Evolutionary conservation across 768 basidiomycete genomes (phyloP).

Genomic region (Cystobasidium onofrii): DNA sequence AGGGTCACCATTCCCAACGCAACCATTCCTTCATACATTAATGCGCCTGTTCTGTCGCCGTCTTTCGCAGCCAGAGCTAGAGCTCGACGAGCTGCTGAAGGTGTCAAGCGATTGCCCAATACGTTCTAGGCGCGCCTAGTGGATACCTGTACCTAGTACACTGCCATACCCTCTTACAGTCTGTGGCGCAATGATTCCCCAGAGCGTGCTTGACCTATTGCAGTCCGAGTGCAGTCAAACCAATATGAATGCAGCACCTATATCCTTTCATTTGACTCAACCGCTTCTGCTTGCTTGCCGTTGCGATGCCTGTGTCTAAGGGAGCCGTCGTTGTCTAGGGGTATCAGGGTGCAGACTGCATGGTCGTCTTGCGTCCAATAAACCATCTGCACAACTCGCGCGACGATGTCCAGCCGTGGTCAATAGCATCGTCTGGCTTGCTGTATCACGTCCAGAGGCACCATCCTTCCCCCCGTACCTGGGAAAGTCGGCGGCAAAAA

Average conservation of each 20-base stretch:
- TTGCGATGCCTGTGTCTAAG: no score
- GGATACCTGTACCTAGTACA: background rate
- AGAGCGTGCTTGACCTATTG: no score
- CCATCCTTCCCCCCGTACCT: background rate
- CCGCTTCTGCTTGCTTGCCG: no score
- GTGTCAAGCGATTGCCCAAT: background rate
- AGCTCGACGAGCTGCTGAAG: background rate
- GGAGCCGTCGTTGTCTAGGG: no score
- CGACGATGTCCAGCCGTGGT: background rate
- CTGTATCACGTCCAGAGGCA: background rate
- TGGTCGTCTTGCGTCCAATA: background rate
- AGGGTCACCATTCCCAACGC: conserved; percentile 53
- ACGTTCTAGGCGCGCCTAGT: background rate
- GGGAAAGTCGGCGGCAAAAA: background rate
- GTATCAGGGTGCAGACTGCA: no score
- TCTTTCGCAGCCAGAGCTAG: conserved; percentile 4
- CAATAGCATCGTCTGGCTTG: background rate
- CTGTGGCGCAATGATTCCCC: no score
- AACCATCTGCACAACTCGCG: no score
- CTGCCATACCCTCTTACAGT: no score
- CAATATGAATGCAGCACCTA: no score
- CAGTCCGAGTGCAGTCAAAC: no score
- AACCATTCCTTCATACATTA: conserved; percentile 11
- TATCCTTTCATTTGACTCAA: no score
- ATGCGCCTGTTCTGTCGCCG: conserved; percentile 8